These are phyloP conservation scores for Penstemon davidsonii DNA, from an alignment of 257 asterid genomes.

Conservation along the genomic window DNA sequence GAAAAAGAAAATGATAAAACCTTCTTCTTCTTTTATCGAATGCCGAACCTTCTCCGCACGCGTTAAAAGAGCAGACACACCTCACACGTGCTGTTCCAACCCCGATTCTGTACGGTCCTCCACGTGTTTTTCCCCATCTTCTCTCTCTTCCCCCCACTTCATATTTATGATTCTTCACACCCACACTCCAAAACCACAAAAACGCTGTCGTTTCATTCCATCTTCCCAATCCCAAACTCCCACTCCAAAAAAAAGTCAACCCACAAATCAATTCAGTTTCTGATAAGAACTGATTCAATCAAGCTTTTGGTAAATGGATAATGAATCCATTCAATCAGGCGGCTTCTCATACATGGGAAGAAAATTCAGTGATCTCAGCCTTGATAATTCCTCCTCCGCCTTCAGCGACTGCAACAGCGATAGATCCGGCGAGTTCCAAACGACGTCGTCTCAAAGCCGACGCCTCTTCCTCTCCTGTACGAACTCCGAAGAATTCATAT, in stretches of 20 bases:
- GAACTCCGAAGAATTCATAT: constrained; percentile 67
- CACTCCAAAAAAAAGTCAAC: constrained; percentile 23
- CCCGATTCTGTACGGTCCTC: constrained; percentile 52
- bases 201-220: neutral
- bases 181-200: neutral
- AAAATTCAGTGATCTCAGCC: constrained; percentile 48
- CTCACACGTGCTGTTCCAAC: constrained; percentile 66
- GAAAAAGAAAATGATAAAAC: too few species aligned
- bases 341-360: constrained; percentile 68
- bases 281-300: constrained; percentile 11
- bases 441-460: constrained; percentile 69
- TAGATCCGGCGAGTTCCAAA: constrained; percentile 85
- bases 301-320: constrained; percentile 49
- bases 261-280: neutral
- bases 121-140: constrained; percentile 54
- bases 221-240: neutral
- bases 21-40: too few species aligned
- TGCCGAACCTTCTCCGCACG: constrained; percentile 54
- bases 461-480: constrained; percentile 61
- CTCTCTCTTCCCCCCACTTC: constrained; percentile 25
- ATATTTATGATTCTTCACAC: neutral
- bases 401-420: constrained; percentile 97
- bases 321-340: constrained; percentile 44
- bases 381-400: constrained; percentile 69
- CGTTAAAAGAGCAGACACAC: constrained; percentile 49